Evolutionary conservation across 2,329 filamentous ascomycete species (phyloP), one percentile per base, ranked within the genome.

Genomic region (Boeremia exigua): DNA sequence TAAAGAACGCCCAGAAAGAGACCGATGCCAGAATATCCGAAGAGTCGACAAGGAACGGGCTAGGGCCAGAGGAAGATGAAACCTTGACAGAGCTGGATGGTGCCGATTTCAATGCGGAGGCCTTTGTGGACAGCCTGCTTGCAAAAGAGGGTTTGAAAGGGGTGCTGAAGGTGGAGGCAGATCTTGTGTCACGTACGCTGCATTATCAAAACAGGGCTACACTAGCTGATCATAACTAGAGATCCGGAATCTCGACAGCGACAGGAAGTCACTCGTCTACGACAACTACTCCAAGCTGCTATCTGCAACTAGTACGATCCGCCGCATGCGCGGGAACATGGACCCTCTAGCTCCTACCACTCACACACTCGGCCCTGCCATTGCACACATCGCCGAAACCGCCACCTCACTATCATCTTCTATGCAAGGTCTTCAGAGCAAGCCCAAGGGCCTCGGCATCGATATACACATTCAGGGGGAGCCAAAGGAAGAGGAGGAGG

Each of bases 221-320:
- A 17, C 23, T 19, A 17, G 36, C 59, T 63, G 12, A 63, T 15
- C 12, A 1, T 25, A 4, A 6, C 10, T 28, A 63, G 94, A 98
- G 78, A 94, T 96, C 43, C 81, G 92, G 33, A 93, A 91, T 2
- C 82, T 99, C 15, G 95, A 98, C 70, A 94, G 94, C 23, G 95
- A 99, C 82, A 90, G 95, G 76, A 99, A 99, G 78, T 93, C 94
- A 1, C 79, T 99, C 59, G 95, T 99, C 4, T 99, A 99, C 75
- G 94, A 99, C 75, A 99, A 99, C 73, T 99, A 98, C 76, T 95
- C 90, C 65, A 98, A 98, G 78, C 79, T 99, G 63, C 97, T 99
- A 63, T 86, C 89, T n/a, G 95, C 95, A 1, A 97, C 96, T 10
- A 94, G 96, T 76, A 98, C 94, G 3, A 99, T 99, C 69, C 85